Evolutionary conservation across 352 stramenopile species (phyloP), one percentile per base, ranked within the genome.

Genomic region (Pythium periplocum): DNA sequence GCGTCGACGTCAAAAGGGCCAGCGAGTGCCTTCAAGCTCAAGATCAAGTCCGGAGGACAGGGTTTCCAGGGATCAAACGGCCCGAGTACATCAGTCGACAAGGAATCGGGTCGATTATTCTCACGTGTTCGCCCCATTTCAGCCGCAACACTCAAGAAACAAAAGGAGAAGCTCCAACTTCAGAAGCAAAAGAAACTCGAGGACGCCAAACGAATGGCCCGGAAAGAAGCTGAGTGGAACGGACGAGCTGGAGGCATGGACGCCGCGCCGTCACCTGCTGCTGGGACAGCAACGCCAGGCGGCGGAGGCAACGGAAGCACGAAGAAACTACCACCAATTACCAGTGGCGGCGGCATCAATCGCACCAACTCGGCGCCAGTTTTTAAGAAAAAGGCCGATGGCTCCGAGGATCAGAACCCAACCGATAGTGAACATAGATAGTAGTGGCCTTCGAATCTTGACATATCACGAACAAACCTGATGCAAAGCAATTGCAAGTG

Each of bases 191-290:
- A 86, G 56, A 76, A 77, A n/a, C 62, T 77, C 41, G 79, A 90
- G 32, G 79, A 90, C 11, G 61, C 64, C 2, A 74, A 77, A 43
- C 66, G 66, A 2, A 64, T 83, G 34, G 63, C 77, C 2, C 69
- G 73, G 30, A 85, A 89, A 68, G 83, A 95, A 58, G 68, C 80
- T 5, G 76, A 92, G 44, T 95, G 83, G 86, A 68, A 80, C 33
- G 83, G 83, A 6, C 78, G 83, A 6, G 78, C 82, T 0, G 83
- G 78, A 6, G 86, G 86, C 0, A 60, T 93, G 56, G 78, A 95
- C 38, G 57, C 71, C 12, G 64, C 69, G n/a, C 40, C 47, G 4
- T 60, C 54, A n/a, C 45, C 55, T 36, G 51, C 31, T 6, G 17
- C 11, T 17, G 26, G 26, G 31, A n/a, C n/a, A n/a, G 7, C 30